Percentiles rank a stretch among this genome's conserved stretches.
Evolutionary conservation across 495 filamentous ascomycete genomes (phyloP).

Genomic region (Penicillium verhagenii): DNA sequence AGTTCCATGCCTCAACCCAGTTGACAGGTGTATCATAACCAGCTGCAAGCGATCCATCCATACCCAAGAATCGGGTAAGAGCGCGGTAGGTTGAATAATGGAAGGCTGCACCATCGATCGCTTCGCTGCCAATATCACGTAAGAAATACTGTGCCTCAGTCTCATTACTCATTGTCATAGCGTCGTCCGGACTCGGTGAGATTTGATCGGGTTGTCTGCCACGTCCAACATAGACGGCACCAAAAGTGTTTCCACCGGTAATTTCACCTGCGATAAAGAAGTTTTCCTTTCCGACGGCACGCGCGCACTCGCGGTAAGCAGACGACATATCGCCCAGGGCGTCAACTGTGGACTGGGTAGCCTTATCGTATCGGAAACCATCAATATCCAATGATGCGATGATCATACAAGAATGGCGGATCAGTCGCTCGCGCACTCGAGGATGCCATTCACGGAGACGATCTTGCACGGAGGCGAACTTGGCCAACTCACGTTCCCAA

Average conservation of each 20-base stretch:
- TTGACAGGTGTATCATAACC: slow-evolving; percentile 57
- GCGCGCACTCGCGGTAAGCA: slow-evolving; percentile 55
- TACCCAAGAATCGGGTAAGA: slow-evolving; percentile 62
- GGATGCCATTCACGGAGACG: slow-evolving; percentile 70
- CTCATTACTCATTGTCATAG: slow-evolving; percentile 45
- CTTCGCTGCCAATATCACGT: slow-evolving; percentile 55
- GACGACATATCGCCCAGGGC: slow-evolving; percentile 57
- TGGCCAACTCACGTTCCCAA: slow-evolving; percentile 66
- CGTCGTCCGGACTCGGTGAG: slow-evolving; percentile 37
- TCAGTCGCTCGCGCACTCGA: slow-evolving; percentile 54
- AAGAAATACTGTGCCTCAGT: slow-evolving; percentile 52
- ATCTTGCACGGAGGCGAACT: slow-evolving; percentile 74
- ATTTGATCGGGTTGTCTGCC: slow-evolving; percentile 55
- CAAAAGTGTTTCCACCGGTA: slow-evolving; percentile 61
- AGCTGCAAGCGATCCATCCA: slow-evolving; percentile 60
- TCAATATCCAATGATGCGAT: slow-evolving; percentile 64
- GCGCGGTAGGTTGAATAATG: slow-evolving; percentile 69
- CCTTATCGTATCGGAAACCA: slow-evolving; percentile 69
- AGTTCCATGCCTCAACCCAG: slow-evolving; percentile 58
- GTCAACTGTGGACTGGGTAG: slow-evolving; percentile 62
- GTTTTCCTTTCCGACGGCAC: slow-evolving; percentile 55
- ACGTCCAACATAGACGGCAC: slow-evolving; percentile 64
- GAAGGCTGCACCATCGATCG: slow-evolving; percentile 65
- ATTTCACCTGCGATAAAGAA: slow-evolving; percentile 68
- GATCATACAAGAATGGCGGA: slow-evolving; percentile 64